A percentile compares a stretch with the other conserved stretches of the same genome.
These are phyloP conservation scores for Cubamyces sp. DNA, from an alignment of 768 basidiomycete genomes.

Conservation along the genomic window DNA sequence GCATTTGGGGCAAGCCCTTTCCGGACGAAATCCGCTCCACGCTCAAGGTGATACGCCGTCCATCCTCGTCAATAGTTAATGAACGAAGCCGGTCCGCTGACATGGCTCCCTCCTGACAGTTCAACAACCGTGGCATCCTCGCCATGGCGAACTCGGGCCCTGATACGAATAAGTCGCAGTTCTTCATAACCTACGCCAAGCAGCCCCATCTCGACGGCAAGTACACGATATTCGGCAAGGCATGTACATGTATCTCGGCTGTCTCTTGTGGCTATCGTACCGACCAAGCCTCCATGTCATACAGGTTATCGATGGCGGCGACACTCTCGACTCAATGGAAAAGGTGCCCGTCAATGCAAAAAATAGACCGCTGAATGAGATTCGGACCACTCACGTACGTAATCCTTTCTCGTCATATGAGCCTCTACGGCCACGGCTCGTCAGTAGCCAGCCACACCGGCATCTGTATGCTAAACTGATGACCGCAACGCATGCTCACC, in stretches of 20 bases:
- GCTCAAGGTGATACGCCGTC: conserved; percentile 64
- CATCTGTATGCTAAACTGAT: too few relatives aligned
- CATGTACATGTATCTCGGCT: conserved; percentile 15
- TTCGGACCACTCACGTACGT: conserved; percentile 80
- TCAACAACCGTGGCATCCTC: conserved; percentile 91
- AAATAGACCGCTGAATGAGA: conserved; percentile 84
- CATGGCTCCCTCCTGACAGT: conserved; percentile 51
- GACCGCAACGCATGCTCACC: neutral
- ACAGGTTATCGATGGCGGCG: conserved; percentile 93
- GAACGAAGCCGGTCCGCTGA: neutral
- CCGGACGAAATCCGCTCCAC: conserved; percentile 92
- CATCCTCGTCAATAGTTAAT: conserved; percentile 1
- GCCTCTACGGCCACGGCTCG: neutral
- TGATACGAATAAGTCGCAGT: conserved; percentile 91
- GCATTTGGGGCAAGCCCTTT: conserved; percentile 94
- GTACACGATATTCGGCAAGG: conserved; percentile 90
- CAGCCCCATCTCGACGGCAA: conserved; percentile 94
- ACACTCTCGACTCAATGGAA: conserved; percentile 95
- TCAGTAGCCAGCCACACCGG: too few relatives aligned
- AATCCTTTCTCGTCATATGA: conserved; percentile 10
- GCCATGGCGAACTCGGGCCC: conserved; percentile 98
- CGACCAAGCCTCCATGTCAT: neutral
- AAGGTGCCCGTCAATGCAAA: conserved; percentile 88
- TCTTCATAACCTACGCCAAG: conserved; percentile 90
- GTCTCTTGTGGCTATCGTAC: neutral